Base-by-base conservation (phyloP, 2,329 filamentous ascomycete genomes). In the Diaporthe amygdali region DNA sequence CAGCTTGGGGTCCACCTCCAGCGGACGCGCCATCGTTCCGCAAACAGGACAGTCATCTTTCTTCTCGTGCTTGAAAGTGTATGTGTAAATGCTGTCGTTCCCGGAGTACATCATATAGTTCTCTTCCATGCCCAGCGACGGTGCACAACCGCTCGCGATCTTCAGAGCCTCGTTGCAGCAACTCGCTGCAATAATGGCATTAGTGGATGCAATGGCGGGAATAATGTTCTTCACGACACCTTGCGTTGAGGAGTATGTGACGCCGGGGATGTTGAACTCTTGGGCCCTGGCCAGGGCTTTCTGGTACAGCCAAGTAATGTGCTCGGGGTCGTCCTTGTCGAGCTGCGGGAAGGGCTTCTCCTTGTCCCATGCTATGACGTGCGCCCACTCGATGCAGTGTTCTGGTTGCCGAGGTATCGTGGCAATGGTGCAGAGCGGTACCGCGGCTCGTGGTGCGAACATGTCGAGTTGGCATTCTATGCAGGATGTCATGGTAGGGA, bases 21-120 rank as follows among this genome's bases (percentile, higher is more conserved):
- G 86, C 32, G 92, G 92, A 66, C 94, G 92, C 5, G 96, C 91
- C 71, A 94, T 83, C 67, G 94, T 93, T 22, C 96, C 95, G 78
- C 96, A 99, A 8, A 98, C 96, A 2, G 96, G 95, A 75, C 96
- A 99, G 81, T 98, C 96, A 20, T 92, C 89, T 81, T 98, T 98
- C 85, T 93, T 94, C 83, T 98, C 93, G 78, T 97, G 95, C 78
- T 95, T 92, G 81, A 98, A 99, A 0, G 96, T 99, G 82, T 97
- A 98, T 0, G 96, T 99, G 84, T 99, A 99, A 75, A 99, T 93
- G 75, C 93, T 90, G 78, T 97, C 96, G 78, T 98, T 95, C 56
- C 97, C 96, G 15, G 94, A 97, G 82, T 99, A 99, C 94, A 98
- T 97, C 95, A 98, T 98, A 84, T 99, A 99, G 81, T 97, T 97